Evolutionary conservation across 441 rosid genomes (phyloP).

Genomic region (Jatropha podagrica): DNA sequence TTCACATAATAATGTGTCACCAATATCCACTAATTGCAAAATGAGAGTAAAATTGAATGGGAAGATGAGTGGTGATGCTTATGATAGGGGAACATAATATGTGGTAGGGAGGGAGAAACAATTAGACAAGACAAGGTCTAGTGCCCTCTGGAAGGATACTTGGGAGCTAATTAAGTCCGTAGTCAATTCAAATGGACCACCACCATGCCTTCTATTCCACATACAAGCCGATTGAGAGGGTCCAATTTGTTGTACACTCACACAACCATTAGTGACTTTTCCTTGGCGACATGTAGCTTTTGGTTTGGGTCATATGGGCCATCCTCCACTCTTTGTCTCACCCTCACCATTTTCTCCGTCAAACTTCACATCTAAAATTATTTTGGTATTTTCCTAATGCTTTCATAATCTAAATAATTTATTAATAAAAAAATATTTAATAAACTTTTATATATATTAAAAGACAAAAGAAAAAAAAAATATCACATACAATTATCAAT

Average conservation of each 20-base stretch:
- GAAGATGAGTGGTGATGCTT: not conserved
- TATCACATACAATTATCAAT: no score
- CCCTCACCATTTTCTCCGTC: not conserved
- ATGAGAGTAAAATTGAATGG: not conserved
- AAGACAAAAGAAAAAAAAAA: no score
- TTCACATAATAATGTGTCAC: no score
- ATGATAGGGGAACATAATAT: not conserved
- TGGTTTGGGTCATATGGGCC: not conserved
- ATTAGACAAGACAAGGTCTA: no score
- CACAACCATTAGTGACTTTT: not conserved
- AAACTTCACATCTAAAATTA: not conserved
- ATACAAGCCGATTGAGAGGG: not conserved
- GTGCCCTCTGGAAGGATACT: no score
- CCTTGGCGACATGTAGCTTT: not conserved
- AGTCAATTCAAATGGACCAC: not conserved
- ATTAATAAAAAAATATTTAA: no score
- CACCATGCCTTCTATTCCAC: not conserved
- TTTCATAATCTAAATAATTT: no score
- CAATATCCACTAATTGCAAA: no score
- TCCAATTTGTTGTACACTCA: not conserved
- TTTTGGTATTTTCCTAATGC: no score
- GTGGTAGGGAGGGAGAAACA: no score
- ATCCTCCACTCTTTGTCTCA: conserved; percentile 5
- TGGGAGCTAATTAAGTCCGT: no score
- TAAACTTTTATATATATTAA: no score